A percentile compares a stretch with the other conserved stretches of the same genome.
Conservation (phyloP, 106 monocot species). For the Dioscorea alata region DNA sequence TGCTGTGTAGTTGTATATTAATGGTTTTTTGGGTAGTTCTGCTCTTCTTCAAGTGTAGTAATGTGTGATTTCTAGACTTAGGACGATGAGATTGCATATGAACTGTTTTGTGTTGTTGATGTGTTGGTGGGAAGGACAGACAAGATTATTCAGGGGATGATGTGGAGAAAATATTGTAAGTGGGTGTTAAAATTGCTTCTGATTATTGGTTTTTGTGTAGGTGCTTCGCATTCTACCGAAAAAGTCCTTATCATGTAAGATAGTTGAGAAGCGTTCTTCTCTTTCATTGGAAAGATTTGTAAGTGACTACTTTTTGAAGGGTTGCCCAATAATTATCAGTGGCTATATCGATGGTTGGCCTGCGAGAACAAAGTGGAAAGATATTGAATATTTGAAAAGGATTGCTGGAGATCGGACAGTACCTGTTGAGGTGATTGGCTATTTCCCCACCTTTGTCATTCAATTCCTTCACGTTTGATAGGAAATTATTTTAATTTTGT, state of each 20-base stretch:
- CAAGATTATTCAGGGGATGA: no score
- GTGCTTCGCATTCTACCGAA: constrained; percentile 42
- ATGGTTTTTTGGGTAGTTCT: no score
- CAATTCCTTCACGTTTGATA: neutral
- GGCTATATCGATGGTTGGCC: constrained; percentile 69
- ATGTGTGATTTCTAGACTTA: no score
- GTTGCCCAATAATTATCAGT: constrained; percentile 49
- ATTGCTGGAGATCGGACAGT: constrained; percentile 66
- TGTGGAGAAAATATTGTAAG: no score
- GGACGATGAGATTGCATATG: no score
- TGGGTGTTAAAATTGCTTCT: neutral
- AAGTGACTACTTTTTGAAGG: constrained; percentile 44
- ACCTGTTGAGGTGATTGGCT: constrained; percentile 56
- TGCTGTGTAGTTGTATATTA: no score
- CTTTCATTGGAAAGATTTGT: constrained; percentile 59
- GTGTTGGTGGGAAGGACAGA: no score
- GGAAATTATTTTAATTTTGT: no score
- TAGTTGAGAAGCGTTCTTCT: constrained; percentile 31
- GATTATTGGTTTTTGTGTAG: constrained; percentile 14
- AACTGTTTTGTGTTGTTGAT: no score
- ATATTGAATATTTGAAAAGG: constrained; percentile 45
- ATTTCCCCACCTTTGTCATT: neutral
- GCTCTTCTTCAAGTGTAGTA: no score
- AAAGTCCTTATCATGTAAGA: constrained; percentile 39
- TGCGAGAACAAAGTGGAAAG: constrained; percentile 64